Base-by-base conservation (phyloP, 2,329 filamentous ascomycete species). In the Nemania sp. region DNA sequence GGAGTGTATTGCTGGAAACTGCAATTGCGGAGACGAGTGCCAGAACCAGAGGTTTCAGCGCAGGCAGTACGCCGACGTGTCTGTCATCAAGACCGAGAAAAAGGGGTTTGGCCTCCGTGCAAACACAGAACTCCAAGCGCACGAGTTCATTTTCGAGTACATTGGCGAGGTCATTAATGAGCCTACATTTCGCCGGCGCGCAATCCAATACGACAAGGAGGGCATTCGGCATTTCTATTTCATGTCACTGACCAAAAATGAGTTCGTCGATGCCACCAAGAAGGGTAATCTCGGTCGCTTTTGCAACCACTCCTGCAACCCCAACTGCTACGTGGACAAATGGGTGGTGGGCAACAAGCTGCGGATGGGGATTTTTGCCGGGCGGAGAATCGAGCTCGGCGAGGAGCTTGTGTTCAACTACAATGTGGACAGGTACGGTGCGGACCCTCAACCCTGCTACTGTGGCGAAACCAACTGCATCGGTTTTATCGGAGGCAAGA, bases 151-250 rank as follows among this genome's bases (percentile, higher is more conserved):
- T 64, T 97, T 91, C 70, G 94, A 99, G 75, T 99, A 99, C 72
- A 93, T 99, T 64, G 94, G 94, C 64, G 94, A 99, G 74, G 94
- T 97, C 64, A 97, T 99, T 70, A 93, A 95, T 65, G 93, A 99
- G 73, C 81, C 84, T 24, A 88, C 88, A 9, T 97, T 97, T 69
- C 89, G 91, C 51, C 85, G 86, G 54, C 90, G 94, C 57, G 97
- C 95, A 86, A 77, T 91, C 33, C 89, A 95, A 67, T 99, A 99
- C 73, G 91, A 97, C 68, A 83, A 94, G 42, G 91, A 97, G 71
- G 92, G 92, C 57, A 97, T 99, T 80, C 96, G 95, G 72, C 94
- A 99, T 74, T 99, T 99, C 72, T 99, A 99, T 75, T 99, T 99
- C 77, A 99, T 99, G 94, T 97, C 94, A 23, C 85, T 99, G 58